These are phyloP conservation scores for Vicia faba DNA, from an alignment of 306 rosid genomes.

Conservation along the genomic window DNA sequence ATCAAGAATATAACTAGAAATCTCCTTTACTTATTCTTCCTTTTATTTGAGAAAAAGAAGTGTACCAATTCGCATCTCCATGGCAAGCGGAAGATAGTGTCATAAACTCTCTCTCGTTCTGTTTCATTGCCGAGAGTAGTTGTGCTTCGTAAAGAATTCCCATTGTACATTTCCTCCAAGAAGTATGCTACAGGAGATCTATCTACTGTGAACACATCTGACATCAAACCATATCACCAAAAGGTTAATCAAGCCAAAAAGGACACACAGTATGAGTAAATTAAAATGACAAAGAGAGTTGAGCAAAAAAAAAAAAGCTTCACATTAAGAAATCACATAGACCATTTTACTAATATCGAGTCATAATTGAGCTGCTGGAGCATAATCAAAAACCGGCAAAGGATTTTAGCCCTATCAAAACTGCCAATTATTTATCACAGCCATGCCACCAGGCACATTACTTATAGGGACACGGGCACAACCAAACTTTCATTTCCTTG, in stretches of 20 bases:
- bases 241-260: constrained; percentile 21
- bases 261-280: constrained; percentile 1
- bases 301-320: constrained; percentile 8
- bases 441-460: constrained; percentile 9
- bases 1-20: constrained; percentile 32
- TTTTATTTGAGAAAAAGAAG: constrained; percentile 32
- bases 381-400: constrained; percentile 24
- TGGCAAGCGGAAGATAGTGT: constrained; percentile 93
- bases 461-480: constrained; percentile 18
- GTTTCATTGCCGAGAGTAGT: constrained; percentile 82
- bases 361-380: constrained; percentile 33
- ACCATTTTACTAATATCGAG: constrained; percentile 19
- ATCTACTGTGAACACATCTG: constrained; percentile 66
- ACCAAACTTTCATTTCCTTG: constrained; percentile 16
- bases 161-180: constrained; percentile 83
- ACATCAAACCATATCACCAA: constrained; percentile 36
- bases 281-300: constrained; percentile 24
- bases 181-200: constrained; percentile 74
- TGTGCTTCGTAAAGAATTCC: constrained; percentile 85
- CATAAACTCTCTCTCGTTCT: constrained; percentile 94
- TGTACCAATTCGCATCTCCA: constrained; percentile 99
- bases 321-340: not conserved
- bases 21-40: not conserved
- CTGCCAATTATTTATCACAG: constrained; percentile 17
- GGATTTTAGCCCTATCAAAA: constrained; percentile 13